Conservation (phyloP, 2,329 filamentous ascomycete species). For the Coniella lustricola region DNA sequence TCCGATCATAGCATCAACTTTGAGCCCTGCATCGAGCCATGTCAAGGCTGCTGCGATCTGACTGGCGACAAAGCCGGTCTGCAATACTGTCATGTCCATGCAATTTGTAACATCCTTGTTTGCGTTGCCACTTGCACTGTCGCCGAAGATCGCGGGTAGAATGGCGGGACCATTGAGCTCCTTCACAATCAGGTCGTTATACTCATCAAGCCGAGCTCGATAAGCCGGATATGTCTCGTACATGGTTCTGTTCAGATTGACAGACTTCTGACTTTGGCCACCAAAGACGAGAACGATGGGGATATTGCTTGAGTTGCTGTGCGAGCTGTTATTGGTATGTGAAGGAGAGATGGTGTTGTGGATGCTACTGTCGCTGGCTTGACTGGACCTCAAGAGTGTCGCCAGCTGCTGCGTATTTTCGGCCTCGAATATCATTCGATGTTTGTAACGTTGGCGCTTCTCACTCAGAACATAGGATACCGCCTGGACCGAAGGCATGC, state of each 20-base stretch:
- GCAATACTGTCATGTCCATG: slow-evolving; percentile 25
- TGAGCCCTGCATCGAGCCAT: slow-evolving; percentile 31
- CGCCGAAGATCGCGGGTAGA: slow-evolving; percentile 27
- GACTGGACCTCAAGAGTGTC: not conserved
- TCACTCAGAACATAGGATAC: slow-evolving; percentile 15
- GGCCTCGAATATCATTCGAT: slow-evolving; percentile 22
- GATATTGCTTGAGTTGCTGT: not conserved
- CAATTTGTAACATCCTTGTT: slow-evolving; percentile 5
- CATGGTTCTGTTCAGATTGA: slow-evolving; percentile 22
- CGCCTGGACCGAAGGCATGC: slow-evolving; percentile 17
- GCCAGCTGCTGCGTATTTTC: slow-evolving; percentile 15
- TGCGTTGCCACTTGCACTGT: not conserved
- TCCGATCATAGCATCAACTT: slow-evolving; percentile 26
- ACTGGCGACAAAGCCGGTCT: slow-evolving; percentile 32
- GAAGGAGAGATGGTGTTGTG: not conserved
- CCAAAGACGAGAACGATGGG: not conserved
- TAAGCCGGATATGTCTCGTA: slow-evolving; percentile 24
- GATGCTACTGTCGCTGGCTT: not conserved
- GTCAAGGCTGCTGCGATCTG: slow-evolving; percentile 29
- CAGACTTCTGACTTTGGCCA: slow-evolving; percentile 24
- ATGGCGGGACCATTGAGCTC: slow-evolving; percentile 18
- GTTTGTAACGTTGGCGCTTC: slow-evolving; percentile 21
- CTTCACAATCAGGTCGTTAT: slow-evolving; percentile 9
- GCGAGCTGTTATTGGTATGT: not conserved
- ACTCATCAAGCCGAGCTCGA: slow-evolving; percentile 20